Evolutionary conservation across 139 green algal species (phyloP), one percentile per base, ranked within the genome.

Genomic region (Tetratostichococcus sp.): DNA sequence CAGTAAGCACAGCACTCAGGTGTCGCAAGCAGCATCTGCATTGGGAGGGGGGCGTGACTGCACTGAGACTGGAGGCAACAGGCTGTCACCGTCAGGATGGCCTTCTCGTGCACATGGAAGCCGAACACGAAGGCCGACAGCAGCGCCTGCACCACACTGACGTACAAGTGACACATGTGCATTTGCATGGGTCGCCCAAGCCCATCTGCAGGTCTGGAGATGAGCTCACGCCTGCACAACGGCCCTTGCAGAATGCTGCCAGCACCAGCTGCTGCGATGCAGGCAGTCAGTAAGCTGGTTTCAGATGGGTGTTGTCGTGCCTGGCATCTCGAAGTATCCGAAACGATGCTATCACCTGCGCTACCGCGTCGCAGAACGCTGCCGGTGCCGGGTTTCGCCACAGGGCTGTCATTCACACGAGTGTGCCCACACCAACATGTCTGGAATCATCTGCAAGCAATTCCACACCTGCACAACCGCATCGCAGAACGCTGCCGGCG

Each of bases 31-130:
- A 70, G 30, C 65, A 70, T 6, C n/a, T n/a, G n/a, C n/a, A n/a
- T n/a, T n/a, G 1, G 2, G 28, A 75, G 34, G 19, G 22, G 6
- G 39, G 39, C 11, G 6, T 11, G 39, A 50, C 39, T 50, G 39
- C 39, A 50, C 39, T 50, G 39, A n/a, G n/a, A n/a, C n/a, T n/a
- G n/a, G n/a, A n/a, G 39, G 39, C 70, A 65, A 39, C 22, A 33
- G 59, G 5, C 67, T 72, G 16, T 71, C 32, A 94, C 86, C 74
- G 88, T 88, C 17, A 98, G 81, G 2, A 91, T 79, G 0, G 94
- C 95, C 87, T 99, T 98, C 75, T 98, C 95, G 72, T 98, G 95
- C 43, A 98, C 95, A 77, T 98, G 95, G 83, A 94, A 98, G 14
- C 94, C 93, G 57, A 91, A 87, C 81, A 96, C 86, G 77, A 96